Conservation (phyloP, 257 asterid genomes). For the Plantago major region DNA sequence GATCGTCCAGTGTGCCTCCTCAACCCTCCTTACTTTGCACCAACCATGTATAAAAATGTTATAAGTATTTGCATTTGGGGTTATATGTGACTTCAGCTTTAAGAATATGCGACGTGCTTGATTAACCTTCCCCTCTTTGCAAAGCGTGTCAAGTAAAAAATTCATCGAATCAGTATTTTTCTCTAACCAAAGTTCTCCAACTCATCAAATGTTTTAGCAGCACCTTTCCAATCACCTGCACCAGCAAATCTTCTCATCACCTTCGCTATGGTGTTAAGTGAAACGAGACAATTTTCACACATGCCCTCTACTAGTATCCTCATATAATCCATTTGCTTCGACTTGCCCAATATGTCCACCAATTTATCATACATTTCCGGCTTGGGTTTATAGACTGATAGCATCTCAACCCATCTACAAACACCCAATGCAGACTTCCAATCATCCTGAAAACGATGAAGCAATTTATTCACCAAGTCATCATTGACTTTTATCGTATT, state of each 20-base stretch:
- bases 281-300: slow-evolving; percentile 34
- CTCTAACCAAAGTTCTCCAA: slow-evolving; percentile 49
- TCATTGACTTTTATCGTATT: slow-evolving; percentile 35
- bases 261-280: slow-evolving; percentile 56
- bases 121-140: slow-evolving; percentile 62
- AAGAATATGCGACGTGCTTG: slow-evolving; percentile 62
- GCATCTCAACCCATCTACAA: slow-evolving; percentile 68
- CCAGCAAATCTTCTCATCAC: slow-evolving; percentile 78
- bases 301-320: slow-evolving; percentile 44
- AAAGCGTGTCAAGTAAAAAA: slow-evolving; percentile 68
- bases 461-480: slow-evolving; percentile 43
- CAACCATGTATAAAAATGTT: slow-evolving; percentile 83
- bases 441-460: slow-evolving; percentile 75
- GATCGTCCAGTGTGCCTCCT: slow-evolving; percentile 91
- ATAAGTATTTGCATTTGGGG: slow-evolving; percentile 67
- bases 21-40: slow-evolving; percentile 76
- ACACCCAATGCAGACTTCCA: slow-evolving; percentile 84
- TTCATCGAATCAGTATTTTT: slow-evolving; percentile 75
- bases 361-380: slow-evolving; percentile 56
- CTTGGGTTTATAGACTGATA: slow-evolving; percentile 38
- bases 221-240: slow-evolving; percentile 74
- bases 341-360: slow-evolving; percentile 76
- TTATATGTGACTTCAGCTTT: slow-evolving; percentile 51
- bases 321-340: slow-evolving; percentile 78
- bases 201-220: slow-evolving; percentile 55